Conservation (phyloP, 2,329 filamentous ascomycete species). For the Diaporthe citri region DNA sequence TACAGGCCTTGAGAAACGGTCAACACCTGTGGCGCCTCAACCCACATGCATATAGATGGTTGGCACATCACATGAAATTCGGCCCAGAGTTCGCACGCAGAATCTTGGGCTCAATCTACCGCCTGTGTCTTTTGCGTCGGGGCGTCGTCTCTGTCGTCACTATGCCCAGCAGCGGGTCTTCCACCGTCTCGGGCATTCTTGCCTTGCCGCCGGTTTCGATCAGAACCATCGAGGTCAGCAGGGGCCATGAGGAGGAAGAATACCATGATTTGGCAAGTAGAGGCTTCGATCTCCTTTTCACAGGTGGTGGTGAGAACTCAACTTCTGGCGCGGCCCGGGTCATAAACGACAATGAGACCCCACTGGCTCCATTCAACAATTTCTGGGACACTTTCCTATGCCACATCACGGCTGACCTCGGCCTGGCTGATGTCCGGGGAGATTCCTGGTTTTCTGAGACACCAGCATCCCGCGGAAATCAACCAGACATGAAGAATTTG, state of each 20-base stretch:
- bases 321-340: not conserved
- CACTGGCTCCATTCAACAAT: not conserved
- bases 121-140: slow-evolving; percentile 21
- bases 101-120: slow-evolving; percentile 1
- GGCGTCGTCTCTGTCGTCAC: not conserved
- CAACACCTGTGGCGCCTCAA: slow-evolving; percentile 32
- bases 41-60: slow-evolving; percentile 18
- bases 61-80: not conserved
- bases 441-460: no score
- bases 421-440: not conserved
- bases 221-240: not conserved
- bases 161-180: not conserved
- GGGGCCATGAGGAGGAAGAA: not conserved
- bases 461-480: no score
- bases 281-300: no score
- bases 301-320: not conserved
- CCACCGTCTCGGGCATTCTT: not conserved
- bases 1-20: slow-evolving; percentile 18
- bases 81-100: not conserved
- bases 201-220: not conserved
- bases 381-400: not conserved
- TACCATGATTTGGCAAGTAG: no score
- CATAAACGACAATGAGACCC: not conserved
- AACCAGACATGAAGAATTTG: not conserved
- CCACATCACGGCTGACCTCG: not conserved